Base-by-base conservation (phyloP, 495 filamentous ascomycete genomes). In the Penicillium simplicissimum region DNA sequence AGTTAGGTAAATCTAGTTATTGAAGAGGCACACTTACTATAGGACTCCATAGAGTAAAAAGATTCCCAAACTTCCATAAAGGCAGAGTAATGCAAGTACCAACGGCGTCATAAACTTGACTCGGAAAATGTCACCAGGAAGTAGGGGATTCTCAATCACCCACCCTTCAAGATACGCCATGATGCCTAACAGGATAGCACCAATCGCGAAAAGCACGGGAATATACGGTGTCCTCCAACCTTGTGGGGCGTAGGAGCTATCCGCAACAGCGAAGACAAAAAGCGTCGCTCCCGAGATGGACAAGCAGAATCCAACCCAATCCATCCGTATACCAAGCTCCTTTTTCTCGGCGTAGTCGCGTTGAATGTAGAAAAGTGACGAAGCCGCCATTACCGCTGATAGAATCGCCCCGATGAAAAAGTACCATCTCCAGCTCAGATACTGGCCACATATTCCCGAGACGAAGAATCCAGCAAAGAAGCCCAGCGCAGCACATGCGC, bases 391-490 rank as follows among this genome's bases (percentile, higher is more conserved):
- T 15, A 87, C 77, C 2, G 74, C 76, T 5, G 79, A 72, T 1
- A 88, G 67, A 8, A 84, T 77, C 0, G 86, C 75, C 0, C 91
- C 92, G 59, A 96, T 81, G 72, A 82, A 96, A 69, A 96, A 95
- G 69, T 90, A 96, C 85, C 87, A 92, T 23, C 85, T 71, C 88
- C 90, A 96, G 1, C 68, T 76, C 0, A 86, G 70, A 51, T 82
- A 88, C 60, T 92, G 78, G 4, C 82, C 87, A 3, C 84, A 80
- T 1, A 92, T 28, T 0, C 92, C 92, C 7, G 91, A 90, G 53
- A 92, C 84, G 70, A 95, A 90, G 48, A 96, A 90, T 1, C 92
- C 92, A 9, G 84, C 67, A 64, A 91, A 96, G 76, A 96, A 96
- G 0, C 92, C 92, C 0, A 93, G 62, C 0, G 88, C 86, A 0